These are phyloP conservation scores for Ogataea wickerhamii DNA, from an alignment of 805 yeast species.

Conservation along the genomic window DNA sequence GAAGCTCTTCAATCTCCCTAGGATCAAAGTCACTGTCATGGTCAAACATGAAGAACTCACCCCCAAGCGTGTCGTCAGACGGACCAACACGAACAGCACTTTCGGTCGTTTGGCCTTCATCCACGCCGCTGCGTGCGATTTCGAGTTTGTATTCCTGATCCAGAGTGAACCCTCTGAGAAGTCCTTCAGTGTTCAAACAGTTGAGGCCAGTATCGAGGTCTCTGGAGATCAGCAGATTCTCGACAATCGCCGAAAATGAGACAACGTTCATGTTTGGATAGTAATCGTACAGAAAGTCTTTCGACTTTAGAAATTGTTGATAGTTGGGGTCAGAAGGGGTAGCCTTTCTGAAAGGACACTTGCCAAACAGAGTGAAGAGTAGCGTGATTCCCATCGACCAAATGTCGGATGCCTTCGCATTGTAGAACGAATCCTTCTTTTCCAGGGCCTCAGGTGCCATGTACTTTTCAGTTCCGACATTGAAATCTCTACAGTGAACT, in stretches of 20 bases:
- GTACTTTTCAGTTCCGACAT: slow-evolving; percentile 57
- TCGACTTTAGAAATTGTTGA: slow-evolving; percentile 38
- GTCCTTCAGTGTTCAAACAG: slow-evolving; percentile 27
- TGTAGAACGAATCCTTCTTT: slow-evolving; percentile 28
- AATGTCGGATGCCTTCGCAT: slow-evolving; percentile 45
- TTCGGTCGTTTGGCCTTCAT: slow-evolving; percentile 4
- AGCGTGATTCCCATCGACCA: slow-evolving; percentile 56
- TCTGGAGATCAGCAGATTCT: slow-evolving; percentile 40
- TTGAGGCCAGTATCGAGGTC: slow-evolving; percentile 34
- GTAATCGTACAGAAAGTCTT: slow-evolving; percentile 44
- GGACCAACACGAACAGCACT: background rate
- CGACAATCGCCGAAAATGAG: slow-evolving; percentile 40
- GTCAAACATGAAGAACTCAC: slow-evolving; percentile 35
- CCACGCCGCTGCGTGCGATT: slow-evolving; percentile 12
- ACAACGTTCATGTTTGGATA: slow-evolving; percentile 43
- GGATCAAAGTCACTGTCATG: slow-evolving; percentile 28
- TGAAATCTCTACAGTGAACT: slow-evolving; percentile 31
- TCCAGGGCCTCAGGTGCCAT: slow-evolving; percentile 51
- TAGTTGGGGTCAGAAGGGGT: slow-evolving; percentile 40
- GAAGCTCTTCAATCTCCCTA: slow-evolving; percentile 16
- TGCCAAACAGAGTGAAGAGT: slow-evolving; percentile 48
- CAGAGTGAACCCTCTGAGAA: slow-evolving; percentile 38
- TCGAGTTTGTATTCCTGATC: slow-evolving; percentile 42
- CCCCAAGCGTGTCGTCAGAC: slow-evolving; percentile 19
- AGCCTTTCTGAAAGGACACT: slow-evolving; percentile 48